Evolutionary conservation across 1,139 yeast genomes (phyloP).

Genomic region (Candida sojae): DNA sequence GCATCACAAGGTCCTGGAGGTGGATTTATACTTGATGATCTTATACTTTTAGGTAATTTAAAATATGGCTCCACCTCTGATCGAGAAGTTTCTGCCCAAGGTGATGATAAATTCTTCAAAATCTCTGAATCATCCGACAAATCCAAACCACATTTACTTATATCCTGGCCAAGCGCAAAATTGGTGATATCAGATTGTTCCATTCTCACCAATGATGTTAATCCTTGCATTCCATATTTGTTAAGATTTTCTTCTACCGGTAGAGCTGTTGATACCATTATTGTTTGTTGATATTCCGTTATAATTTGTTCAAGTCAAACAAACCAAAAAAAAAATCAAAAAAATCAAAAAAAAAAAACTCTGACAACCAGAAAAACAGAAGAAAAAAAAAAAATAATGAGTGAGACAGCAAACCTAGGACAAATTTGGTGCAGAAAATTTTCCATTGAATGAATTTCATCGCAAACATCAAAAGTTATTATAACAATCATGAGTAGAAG

Average conservation of each 20-base stretch:
- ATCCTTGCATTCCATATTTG: conserved; percentile 75
- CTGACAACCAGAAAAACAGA: not conserved
- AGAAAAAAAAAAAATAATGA: not conserved
- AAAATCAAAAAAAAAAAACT: not conserved
- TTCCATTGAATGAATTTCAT: not conserved
- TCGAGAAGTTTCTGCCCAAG: conserved; percentile 92
- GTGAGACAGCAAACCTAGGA: too few relatives aligned
- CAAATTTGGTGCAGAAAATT: not conserved
- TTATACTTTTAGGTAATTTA: conserved; percentile 59
- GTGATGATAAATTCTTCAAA: conserved; percentile 78
- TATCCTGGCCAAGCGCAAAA: conserved; percentile 83
- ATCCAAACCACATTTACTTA: conserved; percentile 73
- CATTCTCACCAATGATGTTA: conserved; percentile 67
- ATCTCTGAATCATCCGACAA: conserved; percentile 51
- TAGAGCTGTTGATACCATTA: conserved; percentile 9
- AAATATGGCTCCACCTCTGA: conserved; percentile 89
- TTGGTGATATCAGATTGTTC: conserved; percentile 66
- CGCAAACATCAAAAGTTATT: not conserved
- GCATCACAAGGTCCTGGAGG: conserved; percentile 55
- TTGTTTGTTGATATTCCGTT: not conserved
- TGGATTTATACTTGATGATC: conserved; percentile 48
- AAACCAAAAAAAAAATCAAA: not conserved
- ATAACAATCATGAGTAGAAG: conserved; percentile 33
- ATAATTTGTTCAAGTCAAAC: not conserved
- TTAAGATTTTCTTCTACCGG: conserved; percentile 33